Base-by-base conservation (phyloP, 1,284 basidiomycete genomes). In the Irpex sp. region DNA sequence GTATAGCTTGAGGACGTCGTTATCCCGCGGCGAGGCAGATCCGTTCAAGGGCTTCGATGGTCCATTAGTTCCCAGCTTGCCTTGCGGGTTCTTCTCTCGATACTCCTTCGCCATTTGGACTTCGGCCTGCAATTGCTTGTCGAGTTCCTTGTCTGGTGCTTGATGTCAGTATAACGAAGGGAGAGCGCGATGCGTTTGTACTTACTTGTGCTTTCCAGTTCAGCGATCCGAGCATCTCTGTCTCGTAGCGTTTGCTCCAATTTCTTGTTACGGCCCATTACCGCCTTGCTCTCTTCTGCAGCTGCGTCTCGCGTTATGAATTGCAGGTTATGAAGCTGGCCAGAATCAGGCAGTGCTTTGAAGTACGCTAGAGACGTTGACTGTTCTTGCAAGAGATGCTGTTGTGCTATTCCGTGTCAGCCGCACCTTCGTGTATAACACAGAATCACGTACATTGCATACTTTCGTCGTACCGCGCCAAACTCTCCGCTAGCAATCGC, bases 231-330 rank as follows among this genome's bases (percentile, higher is more conserved):
- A 19, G 46, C 13, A 4, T 15, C 19, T 9, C 5, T 51, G 5
- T n/a, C 15, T 19, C 21, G n/a, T 9, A 26, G 19, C 50, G 50
- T 58, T 69, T 55, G 66, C 26, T 26, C 26, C 4, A 26, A 26
- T 13, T 75, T 73, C 21, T 69, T 72, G 31, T 86, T 71, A 62
- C 88, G 83, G 57, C 81, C 75, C 62, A 86, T 81, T 35, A 84
- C 71, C 1, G 65, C 74, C 59, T 79, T 81, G 67, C 85, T 84
- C 75, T 91, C 89, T 63, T 85, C 83, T 61, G 92, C 86, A 5
- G 86, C 89, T 3, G 83, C 83, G 66, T 91, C 89, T 58, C 88
- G 83, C 5, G 89, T 90, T 13, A 93, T 74, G 63, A 93, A 81
- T 65, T 88, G 85, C 35, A 75, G 77, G 47, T 57, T 57, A 7